Evolutionary conservation across 192 early-diverging fungal genomes (phyloP).

Genomic region (Rhizoclosmatium sp.): DNA sequence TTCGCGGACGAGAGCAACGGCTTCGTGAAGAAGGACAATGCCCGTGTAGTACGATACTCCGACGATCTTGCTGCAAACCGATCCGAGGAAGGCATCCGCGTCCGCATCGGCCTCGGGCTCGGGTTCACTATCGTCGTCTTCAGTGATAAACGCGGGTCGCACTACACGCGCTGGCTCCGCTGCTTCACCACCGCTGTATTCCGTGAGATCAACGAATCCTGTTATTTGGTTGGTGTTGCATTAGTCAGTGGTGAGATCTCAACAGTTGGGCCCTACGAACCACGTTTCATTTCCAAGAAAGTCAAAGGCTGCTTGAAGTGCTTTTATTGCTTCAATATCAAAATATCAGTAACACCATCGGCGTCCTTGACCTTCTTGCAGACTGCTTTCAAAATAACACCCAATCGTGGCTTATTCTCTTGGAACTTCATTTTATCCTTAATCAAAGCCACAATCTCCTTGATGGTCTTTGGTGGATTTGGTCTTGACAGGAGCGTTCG

Average conservation of each 20-base stretch:
- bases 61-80: background rate
- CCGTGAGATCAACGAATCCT: background rate
- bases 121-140: background rate
- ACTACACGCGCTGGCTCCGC: background rate
- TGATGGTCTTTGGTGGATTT: conserved; percentile 9
- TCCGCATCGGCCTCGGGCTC: background rate
- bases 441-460: conserved; percentile 29
- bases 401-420: conserved; percentile 19
- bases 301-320: too few relatives aligned
- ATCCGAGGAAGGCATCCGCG: background rate
- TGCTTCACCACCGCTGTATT: background rate
- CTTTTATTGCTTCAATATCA: background rate
- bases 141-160: background rate
- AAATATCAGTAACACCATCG: conserved; percentile 5
- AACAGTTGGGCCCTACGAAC: background rate
- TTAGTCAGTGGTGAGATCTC: background rate
- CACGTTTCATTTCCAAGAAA: background rate
- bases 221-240: background rate
- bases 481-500: background rate
- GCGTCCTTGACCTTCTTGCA: conserved; percentile 14
- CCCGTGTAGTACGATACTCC: conserved; percentile 3
- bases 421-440: conserved; percentile 32
- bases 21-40: background rate
- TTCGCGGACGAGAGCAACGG: background rate
- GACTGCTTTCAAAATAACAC: conserved; percentile 8